phyloP scores from a whole-genome alignment of 768 basidiomycete species.

The Mycena pura region DNA sequence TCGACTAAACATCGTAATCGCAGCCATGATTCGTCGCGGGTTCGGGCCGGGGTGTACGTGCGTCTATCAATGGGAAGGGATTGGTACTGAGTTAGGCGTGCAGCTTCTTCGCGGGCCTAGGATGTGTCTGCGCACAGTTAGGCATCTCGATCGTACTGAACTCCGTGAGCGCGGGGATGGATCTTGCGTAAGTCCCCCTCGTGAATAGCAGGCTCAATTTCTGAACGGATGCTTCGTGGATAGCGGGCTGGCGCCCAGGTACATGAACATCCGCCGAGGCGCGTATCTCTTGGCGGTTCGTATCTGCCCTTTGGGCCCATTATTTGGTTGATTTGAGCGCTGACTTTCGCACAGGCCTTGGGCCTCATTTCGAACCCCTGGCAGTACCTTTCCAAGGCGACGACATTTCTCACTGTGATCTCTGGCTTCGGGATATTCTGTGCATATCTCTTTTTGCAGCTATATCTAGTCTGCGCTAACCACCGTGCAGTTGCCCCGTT shows the following conservation, averaged over 20 bases:
- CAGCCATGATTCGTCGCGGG: conserved; percentile 9
- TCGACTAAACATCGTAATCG: conserved; percentile 7
- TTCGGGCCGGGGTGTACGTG: conserved; percentile 9
- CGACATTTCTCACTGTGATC: conserved; percentile 12
- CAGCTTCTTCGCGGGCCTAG: conserved; percentile 29
- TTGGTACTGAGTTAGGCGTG: conserved; percentile 2
- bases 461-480: conserved; percentile 5
- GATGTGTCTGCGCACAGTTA: conserved; percentile 27
- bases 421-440: conserved; percentile 12
- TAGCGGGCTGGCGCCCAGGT: conserved; percentile 11
- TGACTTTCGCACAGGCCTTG: conserved; percentile 14
- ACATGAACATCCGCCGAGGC: conserved; percentile 4
- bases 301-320: conserved; percentile 14
- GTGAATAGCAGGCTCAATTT: conserved; percentile 12
- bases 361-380: conserved; percentile 13
- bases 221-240: conserved; percentile 13
- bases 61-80: conserved; percentile 9
- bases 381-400: conserved; percentile 12
- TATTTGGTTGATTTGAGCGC: conserved; percentile 23
- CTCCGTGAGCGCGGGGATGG: conserved; percentile 29
- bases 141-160: conserved; percentile 29
- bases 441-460: conserved; percentile 13
- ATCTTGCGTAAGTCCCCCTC: conserved; percentile 24
- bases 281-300: conserved; percentile 13
- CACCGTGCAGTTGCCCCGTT: conserved; percentile 9